A percentile compares a stretch with the other conserved stretches of the same genome.
phyloP scores from a whole-genome alignment of 129 eudicot species.

The Dittrichia graveolens region DNA sequence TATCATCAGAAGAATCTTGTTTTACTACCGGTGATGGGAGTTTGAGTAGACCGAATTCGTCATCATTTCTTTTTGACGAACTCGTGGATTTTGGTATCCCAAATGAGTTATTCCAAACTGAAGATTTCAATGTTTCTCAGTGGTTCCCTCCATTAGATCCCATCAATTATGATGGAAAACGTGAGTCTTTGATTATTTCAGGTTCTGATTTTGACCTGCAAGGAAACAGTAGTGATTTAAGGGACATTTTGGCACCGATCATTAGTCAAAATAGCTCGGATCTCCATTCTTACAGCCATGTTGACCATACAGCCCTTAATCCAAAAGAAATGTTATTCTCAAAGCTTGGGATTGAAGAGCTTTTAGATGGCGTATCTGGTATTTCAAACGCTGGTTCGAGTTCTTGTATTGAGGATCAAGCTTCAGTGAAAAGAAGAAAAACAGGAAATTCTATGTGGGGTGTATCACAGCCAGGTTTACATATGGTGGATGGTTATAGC shows the following conservation, averaged over 20 bases:
- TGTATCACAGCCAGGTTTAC: constrained; percentile 38
- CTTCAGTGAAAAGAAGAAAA: constrained; percentile 56
- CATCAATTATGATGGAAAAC: constrained; percentile 30
- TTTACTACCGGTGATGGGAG: constrained; percentile 15
- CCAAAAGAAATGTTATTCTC: constrained; percentile 62
- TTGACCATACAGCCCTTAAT: constrained; percentile 28
- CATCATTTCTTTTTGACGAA: constrained; percentile 24
- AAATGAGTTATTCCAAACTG: constrained; percentile 46
- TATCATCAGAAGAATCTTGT: constrained; percentile 42
- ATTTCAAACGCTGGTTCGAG: constrained; percentile 37
- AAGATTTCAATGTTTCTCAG: constrained; percentile 37
- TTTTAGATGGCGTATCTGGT: constrained; percentile 53
- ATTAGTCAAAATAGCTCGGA: constrained; percentile 30
- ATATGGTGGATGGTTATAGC: constrained; percentile 47
- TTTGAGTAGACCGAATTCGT: constrained; percentile 11
- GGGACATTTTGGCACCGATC: constrained; percentile 47
- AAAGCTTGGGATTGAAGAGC: constrained; percentile 71
- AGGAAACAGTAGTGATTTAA: constrained; percentile 35
- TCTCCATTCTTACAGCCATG: constrained; percentile 20
- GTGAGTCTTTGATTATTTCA: constrained; percentile 31
- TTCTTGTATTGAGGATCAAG: constrained; percentile 56
- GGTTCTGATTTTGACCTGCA: constrained; percentile 30
- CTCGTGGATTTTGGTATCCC: constrained; percentile 39
- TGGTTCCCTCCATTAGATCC: constrained; percentile 42
- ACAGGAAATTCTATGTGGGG: constrained; percentile 41